phyloP scores from a whole-genome alignment of 1,284 basidiomycete genomes.

The Heliocybe sulcata region DNA sequence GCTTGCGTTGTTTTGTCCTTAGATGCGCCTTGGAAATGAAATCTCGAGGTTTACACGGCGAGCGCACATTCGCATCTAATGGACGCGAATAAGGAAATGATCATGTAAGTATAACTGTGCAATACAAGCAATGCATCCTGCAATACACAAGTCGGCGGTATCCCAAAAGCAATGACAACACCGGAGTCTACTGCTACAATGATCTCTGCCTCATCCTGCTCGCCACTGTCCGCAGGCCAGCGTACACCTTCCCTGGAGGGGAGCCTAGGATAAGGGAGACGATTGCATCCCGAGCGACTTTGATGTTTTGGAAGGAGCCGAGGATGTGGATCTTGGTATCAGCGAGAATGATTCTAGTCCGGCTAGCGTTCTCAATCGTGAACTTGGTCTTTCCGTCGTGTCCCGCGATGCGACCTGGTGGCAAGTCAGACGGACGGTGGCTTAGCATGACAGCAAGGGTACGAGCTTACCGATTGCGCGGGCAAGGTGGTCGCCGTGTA shows the following conservation, averaged over 20 bases:
- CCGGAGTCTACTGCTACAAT: conserved; percentile 29
- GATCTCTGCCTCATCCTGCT: conserved; percentile 90
- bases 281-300: conserved; percentile 92
- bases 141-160: no score
- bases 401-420: conserved; percentile 86
- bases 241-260: conserved; percentile 95
- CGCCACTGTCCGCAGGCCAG: conserved; percentile 84
- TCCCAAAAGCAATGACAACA: no score
- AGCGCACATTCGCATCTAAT: no score
- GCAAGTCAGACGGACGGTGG: conserved; percentile 5
- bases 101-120: no score
- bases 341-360: conserved; percentile 94
- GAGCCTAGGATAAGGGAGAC: conserved; percentile 94
- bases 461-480: conserved; percentile 78
- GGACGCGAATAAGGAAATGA: no score
- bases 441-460: neutral
- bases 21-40: no score
- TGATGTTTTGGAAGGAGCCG: conserved; percentile 95
- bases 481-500: conserved; percentile 94
- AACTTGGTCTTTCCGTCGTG: conserved; percentile 98
- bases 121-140: no score
- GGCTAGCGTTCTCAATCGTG: conserved; percentile 94
- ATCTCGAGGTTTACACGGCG: no score
- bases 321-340: conserved; percentile 97
- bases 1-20: no score